Evolutionary conservation across 306 rosid species (phyloP).

Genomic region (Sindora glabra): DNA sequence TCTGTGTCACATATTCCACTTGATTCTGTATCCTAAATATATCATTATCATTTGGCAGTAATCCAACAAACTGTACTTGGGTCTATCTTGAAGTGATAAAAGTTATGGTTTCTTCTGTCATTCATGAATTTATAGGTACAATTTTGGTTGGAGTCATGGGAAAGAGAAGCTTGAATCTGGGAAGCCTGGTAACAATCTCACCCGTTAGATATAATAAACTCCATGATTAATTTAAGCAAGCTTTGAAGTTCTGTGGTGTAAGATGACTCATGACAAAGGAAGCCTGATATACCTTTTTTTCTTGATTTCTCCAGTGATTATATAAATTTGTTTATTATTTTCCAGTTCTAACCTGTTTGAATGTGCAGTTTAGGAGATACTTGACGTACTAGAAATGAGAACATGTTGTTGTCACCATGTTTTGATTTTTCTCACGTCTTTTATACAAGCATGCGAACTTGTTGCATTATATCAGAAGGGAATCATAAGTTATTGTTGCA

Average conservation of each 20-base stretch:
- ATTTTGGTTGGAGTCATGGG: slow-evolving; percentile 99
- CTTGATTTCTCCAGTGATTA: not conserved
- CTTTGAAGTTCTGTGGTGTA: not conserved
- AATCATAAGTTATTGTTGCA: too few species aligned
- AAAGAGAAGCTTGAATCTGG: slow-evolving; percentile 95
- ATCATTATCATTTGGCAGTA: not conserved
- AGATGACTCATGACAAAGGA: not conserved
- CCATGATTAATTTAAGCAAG: not conserved
- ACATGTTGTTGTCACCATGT: too few species aligned
- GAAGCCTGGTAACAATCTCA: slow-evolving; percentile 57
- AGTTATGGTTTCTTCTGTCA: slow-evolving; percentile 6
- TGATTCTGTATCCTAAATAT: not conserved
- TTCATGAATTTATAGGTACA: slow-evolving; percentile 52
- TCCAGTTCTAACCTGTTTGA: not conserved
- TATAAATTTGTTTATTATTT: not conserved
- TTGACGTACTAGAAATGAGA: too few species aligned
- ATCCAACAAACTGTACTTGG: slow-evolving; percentile 1
- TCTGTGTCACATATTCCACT: not conserved
- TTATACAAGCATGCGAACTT: too few species aligned
- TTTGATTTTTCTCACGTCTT: too few species aligned
- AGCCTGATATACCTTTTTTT: not conserved
- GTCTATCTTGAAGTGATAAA: slow-evolving; percentile 1
- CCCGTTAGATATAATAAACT: slow-evolving; percentile 2
- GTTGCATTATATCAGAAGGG: too few species aligned
- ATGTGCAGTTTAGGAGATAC: too few species aligned